These are phyloP conservation scores for Brassica rapa DNA, from an alignment of 345 rosid genomes.

Conservation along the genomic window DNA sequence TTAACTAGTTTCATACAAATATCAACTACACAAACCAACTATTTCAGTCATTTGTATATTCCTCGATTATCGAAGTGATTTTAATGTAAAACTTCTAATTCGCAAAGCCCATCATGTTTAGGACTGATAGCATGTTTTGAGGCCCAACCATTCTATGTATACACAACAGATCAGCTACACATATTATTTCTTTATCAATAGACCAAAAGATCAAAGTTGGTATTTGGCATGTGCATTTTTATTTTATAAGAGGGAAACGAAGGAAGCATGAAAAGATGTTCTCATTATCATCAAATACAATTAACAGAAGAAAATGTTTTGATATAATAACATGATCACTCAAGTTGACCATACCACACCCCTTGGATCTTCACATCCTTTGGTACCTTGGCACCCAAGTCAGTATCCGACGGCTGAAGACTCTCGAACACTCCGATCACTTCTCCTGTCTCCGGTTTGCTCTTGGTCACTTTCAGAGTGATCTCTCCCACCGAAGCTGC, in stretches of 20 bases:
- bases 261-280: conserved; percentile 26
- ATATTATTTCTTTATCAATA: not conserved
- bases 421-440: conserved; percentile 96
- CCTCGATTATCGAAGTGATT: not conserved
- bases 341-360: conserved; percentile 97
- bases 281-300: conserved; percentile 31
- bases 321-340: conserved; percentile 38
- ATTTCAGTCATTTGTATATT: not conserved
- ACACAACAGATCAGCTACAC: not conserved
- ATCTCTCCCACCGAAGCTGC: conserved; percentile 80
- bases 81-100: not conserved
- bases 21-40: not conserved
- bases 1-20: not conserved
- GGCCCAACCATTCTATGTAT: not conserved
- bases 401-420: conserved; percentile 96
- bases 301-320: conserved; percentile 27
- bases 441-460: conserved; percentile 90
- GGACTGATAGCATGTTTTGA: not conserved
- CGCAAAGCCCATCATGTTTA: not conserved
- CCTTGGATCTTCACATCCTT: conserved; percentile 98
- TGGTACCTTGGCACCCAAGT: conserved; percentile 90
- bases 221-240: conserved; percentile 17
- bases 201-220: not conserved
- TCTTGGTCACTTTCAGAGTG: conserved; percentile 74
- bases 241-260: not conserved